Base-by-base conservation (phyloP, 208 protist genomes). In the Trypanosoma congolense region DNA sequence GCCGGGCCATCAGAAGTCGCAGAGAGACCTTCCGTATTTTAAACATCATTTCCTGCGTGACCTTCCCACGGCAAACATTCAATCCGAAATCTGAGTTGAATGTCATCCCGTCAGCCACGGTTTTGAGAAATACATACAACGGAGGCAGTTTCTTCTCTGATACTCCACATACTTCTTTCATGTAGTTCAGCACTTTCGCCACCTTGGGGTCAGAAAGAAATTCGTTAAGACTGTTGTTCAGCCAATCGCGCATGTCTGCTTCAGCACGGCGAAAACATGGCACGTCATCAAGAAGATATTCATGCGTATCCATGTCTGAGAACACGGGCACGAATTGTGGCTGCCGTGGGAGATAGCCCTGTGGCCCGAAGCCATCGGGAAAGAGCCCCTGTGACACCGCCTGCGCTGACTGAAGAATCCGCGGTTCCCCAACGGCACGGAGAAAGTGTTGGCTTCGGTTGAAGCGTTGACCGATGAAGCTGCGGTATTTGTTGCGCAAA, bases 321-420 rank as follows among this genome's bases (percentile, higher is more conserved):
- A 89, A 92, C 47, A 92, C 66, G 29, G 84, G 84, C 19, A 89
- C 76, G 66, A 89, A 92, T 54, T 92, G 84, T 3, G 84, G 84
- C 2, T 75, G 75, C 0, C 66, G 65, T 9, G 84, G 84, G 44
- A 92, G 63, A 61, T 72, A 87, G 18, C 75, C 80, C 19, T 66
- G 77, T 0, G 77, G 80, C 50, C 84, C 84, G 61, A 81, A 92
- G 24, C 84, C 84, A 28, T 88, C 73, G 2, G 84, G 84, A 56
- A 88, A 92, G 29, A 92, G 56, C 24, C 78, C 84, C 52, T 84
- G 75, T 30, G 80, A 69, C 6, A 92, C 73, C 10, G 84, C 84
- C 69, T 84, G 65, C 8, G 84, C 75, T 3, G 84, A 92, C 61
- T 92, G 84, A 51, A 92, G 58, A 53, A 89, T 88, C 43, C 84